A percentile compares a stretch with the other conserved stretches of the same genome.
Evolutionary conservation across 2,329 filamentous ascomycete genomes (phyloP).

Genomic region (Aspergillus floridensis): DNA sequence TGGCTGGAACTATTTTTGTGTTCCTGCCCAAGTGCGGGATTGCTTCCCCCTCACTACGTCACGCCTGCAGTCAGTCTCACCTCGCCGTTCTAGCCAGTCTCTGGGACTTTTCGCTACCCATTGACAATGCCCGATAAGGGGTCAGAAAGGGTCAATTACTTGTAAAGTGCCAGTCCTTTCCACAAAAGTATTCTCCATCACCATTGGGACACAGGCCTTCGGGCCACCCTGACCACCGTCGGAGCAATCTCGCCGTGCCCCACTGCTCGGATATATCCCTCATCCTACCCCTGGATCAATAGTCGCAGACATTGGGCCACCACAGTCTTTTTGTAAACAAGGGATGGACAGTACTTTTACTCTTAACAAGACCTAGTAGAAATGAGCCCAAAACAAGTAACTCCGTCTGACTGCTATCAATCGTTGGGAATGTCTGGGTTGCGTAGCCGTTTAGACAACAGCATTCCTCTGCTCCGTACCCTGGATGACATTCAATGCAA

Average conservation of each 20-base stretch:
- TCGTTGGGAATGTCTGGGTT: neutral
- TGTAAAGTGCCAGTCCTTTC: neutral
- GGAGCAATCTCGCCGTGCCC: neutral
- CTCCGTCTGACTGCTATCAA: neutral
- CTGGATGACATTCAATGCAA: neutral
- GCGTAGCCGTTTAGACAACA: neutral
- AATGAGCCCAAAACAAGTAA: neutral
- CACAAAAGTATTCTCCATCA: neutral
- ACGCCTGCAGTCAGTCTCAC: neutral
- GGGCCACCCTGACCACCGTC: neutral
- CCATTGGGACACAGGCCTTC: neutral
- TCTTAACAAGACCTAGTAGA: neutral
- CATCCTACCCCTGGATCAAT: neutral
- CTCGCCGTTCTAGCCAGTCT: neutral
- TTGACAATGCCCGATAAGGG: neutral
- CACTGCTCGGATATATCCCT: neutral
- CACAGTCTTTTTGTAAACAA: neutral
- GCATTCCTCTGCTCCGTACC: neutral
- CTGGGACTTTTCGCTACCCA: neutral
- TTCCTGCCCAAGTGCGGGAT: neutral
- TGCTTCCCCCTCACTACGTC: slow-evolving; percentile 1
- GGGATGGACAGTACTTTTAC: neutral
- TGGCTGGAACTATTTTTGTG: neutral
- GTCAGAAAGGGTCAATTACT: neutral
- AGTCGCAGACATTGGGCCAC: neutral